A percentile compares a stretch with the other conserved stretches of the same genome.
phyloP scores from a whole-genome alignment of 2,329 filamentous ascomycete species.

The Paracamarosporium sp. region DNA sequence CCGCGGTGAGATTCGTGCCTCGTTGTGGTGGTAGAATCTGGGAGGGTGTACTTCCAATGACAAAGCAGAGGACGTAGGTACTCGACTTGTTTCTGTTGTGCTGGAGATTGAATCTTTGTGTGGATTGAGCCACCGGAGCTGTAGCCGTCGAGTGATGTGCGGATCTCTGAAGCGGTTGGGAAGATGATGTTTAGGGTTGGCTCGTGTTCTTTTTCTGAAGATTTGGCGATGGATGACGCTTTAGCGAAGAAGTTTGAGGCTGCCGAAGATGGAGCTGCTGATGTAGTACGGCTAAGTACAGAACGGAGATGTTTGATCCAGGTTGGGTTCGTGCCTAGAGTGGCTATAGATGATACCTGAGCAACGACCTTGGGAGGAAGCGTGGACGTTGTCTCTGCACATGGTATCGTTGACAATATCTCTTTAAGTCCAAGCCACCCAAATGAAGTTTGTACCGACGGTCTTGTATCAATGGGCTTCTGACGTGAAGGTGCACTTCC shows the following conservation, averaged over 20 bases:
- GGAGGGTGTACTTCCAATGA: slow-evolving; percentile 68
- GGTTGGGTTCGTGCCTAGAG: slow-evolving; percentile 71
- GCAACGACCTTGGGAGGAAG: slow-evolving; percentile 54
- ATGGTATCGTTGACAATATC: slow-evolving; percentile 61
- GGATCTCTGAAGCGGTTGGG: slow-evolving; percentile 80
- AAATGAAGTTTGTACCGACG: slow-evolving; percentile 65
- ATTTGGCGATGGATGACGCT: slow-evolving; percentile 1
- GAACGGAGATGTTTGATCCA: slow-evolving; percentile 70
- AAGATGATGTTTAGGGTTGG: slow-evolving; percentile 76
- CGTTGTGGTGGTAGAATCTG: not conserved
- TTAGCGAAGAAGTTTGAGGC: slow-evolving; percentile 19
- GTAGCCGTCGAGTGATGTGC: slow-evolving; percentile 79
- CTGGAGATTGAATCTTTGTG: slow-evolving; percentile 73
- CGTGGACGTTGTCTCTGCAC: slow-evolving; percentile 34
- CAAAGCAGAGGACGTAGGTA: slow-evolving; percentile 75
- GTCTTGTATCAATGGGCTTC: slow-evolving; percentile 52
- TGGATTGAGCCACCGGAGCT: slow-evolving; percentile 80
- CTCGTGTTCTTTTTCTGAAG: slow-evolving; percentile 50
- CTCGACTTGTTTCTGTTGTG: slow-evolving; percentile 75
- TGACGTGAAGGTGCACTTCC: slow-evolving; percentile 78
- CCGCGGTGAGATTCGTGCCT: slow-evolving; percentile 35
- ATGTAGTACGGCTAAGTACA: slow-evolving; percentile 31
- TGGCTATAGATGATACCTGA: slow-evolving; percentile 83
- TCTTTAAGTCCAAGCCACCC: slow-evolving; percentile 76
- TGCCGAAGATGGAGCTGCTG: slow-evolving; percentile 7